A percentile compares a stretch with the other conserved stretches of the same genome.
These are phyloP conservation scores for Maudiozyma barnettii DNA, from an alignment of 805 yeast species.

Conservation along the genomic window DNA sequence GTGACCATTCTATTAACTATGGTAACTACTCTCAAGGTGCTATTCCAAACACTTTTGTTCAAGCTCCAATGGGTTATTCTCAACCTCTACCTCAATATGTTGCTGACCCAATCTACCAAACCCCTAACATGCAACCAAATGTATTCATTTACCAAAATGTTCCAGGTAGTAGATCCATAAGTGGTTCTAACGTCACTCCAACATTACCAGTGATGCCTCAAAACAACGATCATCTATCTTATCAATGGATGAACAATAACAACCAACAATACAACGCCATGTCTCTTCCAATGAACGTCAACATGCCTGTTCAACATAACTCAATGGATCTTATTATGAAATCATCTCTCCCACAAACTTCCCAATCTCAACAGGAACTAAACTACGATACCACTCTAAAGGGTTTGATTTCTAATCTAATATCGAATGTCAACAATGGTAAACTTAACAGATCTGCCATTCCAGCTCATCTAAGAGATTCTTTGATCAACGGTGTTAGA, in stretches of 20 bases:
- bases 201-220: conserved; percentile 1
- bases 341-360: background rate
- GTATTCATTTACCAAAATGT: background rate
- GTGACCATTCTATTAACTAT: background rate
- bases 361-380: background rate
- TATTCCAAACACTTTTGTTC: background rate
- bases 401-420: background rate
- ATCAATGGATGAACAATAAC: background rate
- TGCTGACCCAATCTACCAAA: conserved; percentile 1
- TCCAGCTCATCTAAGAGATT: conserved; percentile 24
- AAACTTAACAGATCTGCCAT: background rate
- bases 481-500: conserved; percentile 40
- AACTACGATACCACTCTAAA: background rate
- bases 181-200: background rate
- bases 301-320: background rate
- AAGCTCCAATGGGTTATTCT: background rate
- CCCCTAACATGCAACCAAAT: conserved; percentile 1
- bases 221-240: background rate
- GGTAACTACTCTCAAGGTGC: background rate
- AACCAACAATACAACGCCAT: background rate
- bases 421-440: background rate
- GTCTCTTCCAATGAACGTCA: background rate
- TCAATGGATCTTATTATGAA: background rate
- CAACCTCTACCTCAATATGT: conserved; percentile 1
- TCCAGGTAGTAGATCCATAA: background rate